These are phyloP conservation scores for Amanita brunnescens DNA, from an alignment of 768 basidiomycete species.

Conservation along the genomic window DNA sequence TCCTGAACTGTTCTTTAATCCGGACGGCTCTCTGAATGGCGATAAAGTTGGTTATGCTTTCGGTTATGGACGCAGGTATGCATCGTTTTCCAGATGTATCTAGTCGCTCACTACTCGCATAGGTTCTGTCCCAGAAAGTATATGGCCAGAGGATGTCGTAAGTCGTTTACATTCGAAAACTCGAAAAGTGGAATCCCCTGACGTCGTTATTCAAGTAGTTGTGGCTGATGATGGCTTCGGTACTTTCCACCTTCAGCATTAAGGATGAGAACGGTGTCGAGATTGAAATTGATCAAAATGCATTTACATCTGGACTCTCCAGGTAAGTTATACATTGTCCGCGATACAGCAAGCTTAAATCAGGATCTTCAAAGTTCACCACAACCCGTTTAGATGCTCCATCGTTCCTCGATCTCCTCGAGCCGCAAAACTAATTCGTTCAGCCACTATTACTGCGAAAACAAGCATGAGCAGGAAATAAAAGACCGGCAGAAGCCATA, in stretches of 20 bases:
- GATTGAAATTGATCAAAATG: slow-evolving; percentile 22
- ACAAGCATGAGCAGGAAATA: no score
- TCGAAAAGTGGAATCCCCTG: slow-evolving; percentile 18
- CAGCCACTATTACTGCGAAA: neutral
- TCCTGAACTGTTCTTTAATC: neutral
- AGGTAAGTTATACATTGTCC: slow-evolving; percentile 16
- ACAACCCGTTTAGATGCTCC: slow-evolving; percentile 19
- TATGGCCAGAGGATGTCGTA: neutral
- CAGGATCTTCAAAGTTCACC: slow-evolving; percentile 5
- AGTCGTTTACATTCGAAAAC: slow-evolving; percentile 23
- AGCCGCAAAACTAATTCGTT: slow-evolving; percentile 13
- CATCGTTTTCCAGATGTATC: slow-evolving; percentile 5
- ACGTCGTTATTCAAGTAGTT: slow-evolving; percentile 16
- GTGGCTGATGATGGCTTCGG: slow-evolving; percentile 16
- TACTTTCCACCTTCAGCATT: slow-evolving; percentile 23
- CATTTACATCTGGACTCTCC: slow-evolving; percentile 21
- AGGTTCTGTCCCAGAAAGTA: neutral
- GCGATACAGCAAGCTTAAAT: no score
- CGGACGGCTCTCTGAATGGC: neutral
- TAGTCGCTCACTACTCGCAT: neutral
- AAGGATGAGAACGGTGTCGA: slow-evolving; percentile 17
- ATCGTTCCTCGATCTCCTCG: slow-evolving; percentile 21
- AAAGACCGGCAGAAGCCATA: no score
- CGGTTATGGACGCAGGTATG: slow-evolving; percentile 19
- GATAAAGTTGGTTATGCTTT: slow-evolving; percentile 15